Percentiles rank a stretch among this genome's conserved stretches.
phyloP scores from a whole-genome alignment of 495 filamentous ascomycete genomes.

The Peziza echinospora region DNA sequence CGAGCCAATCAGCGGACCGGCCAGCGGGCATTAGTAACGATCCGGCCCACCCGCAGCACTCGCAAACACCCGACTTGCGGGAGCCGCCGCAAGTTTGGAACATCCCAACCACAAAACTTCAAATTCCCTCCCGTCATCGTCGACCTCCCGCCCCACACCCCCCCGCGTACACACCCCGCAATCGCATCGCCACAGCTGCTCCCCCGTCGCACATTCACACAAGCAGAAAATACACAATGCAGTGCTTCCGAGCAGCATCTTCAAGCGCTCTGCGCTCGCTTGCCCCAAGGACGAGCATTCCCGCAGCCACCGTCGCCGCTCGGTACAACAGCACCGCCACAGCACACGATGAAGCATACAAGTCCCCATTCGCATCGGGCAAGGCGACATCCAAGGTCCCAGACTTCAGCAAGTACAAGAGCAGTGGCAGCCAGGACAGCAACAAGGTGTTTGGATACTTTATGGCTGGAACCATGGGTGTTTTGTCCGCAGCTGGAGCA shows the following conservation, averaged over 20 bases:
- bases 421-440: slow-evolving; percentile 34
- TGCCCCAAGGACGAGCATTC: background rate
- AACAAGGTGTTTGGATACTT: slow-evolving; percentile 93
- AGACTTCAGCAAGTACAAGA: slow-evolving; percentile 72
- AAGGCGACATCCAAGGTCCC: slow-evolving; percentile 49
- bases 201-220: background rate
- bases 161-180: background rate
- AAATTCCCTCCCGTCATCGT: no score
- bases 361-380: slow-evolving; percentile 14
- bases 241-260: background rate
- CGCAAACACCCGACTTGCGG: no score
- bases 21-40: no score
- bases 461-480: slow-evolving; percentile 88
- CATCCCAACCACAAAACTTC: no score
- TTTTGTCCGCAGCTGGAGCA: slow-evolving; percentile 72
- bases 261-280: background rate
- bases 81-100: no score
- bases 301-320: background rate
- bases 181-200: background rate
- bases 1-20: no score
- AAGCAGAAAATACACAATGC: no score
- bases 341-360: slow-evolving; percentile 6
- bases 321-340: background rate
- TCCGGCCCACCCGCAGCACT: no score
- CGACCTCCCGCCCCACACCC: background rate